Percentiles rank a stretch among this genome's conserved stretches.
Conservation (phyloP, 441 rosid genomes). For the Viola pubescens region DNA sequence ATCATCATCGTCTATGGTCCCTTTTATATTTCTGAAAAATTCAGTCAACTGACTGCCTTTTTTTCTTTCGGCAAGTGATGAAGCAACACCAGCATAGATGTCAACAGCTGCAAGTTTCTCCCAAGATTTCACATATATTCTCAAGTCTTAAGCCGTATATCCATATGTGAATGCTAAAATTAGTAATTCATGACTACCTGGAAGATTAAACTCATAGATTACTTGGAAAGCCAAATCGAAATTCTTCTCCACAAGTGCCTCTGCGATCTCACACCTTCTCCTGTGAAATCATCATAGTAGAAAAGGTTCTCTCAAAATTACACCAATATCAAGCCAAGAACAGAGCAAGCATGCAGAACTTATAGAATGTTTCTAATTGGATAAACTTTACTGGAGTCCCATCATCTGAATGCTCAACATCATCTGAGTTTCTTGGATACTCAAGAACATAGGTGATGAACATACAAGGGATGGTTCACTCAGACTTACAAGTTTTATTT, state of each 20-base stretch:
- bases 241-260: slow-evolving; percentile 83
- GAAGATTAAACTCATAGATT: slow-evolving; percentile 81
- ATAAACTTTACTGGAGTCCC: background rate
- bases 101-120: slow-evolving; percentile 63
- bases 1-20: slow-evolving; percentile 86
- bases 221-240: slow-evolving; percentile 94
- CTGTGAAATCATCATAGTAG: slow-evolving; percentile 38
- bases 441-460: background rate
- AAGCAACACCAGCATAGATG: slow-evolving; percentile 94
- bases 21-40: slow-evolving; percentile 85
- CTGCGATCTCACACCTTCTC: slow-evolving; percentile 87
- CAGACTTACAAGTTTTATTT: no score
- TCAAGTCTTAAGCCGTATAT: background rate
- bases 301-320: slow-evolving; percentile 6
- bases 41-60: slow-evolving; percentile 89
- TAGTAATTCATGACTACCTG: slow-evolving; percentile 39
- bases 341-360: background rate
- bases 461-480: background rate
- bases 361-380: slow-evolving; percentile 1
- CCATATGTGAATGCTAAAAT: no score
- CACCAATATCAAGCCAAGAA: background rate
- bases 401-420: background rate
- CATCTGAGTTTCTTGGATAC: background rate
- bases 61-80: slow-evolving; percentile 91
- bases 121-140: slow-evolving; percentile 5